Evolutionary conservation across 139 green algal genomes (phyloP).

Genomic region (Asterochloris sp.): DNA sequence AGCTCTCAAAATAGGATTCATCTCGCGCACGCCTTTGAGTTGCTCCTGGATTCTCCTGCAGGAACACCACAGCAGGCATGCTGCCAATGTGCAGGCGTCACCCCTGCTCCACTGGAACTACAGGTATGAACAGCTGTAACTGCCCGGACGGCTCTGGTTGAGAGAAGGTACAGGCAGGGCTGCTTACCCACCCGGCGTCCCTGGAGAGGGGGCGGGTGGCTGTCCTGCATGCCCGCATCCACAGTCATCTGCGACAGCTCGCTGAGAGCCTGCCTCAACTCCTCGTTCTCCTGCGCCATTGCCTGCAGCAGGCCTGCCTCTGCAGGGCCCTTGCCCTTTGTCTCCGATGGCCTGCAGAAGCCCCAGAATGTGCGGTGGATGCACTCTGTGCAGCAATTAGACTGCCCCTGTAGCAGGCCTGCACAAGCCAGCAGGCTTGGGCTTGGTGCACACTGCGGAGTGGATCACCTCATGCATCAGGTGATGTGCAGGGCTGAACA

Average conservation of each 20-base stretch:
- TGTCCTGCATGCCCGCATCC: neutral
- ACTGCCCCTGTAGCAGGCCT: neutral
- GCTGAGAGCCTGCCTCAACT: slow-evolving; percentile 22
- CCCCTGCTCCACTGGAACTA: neutral
- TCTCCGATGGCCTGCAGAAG: too few relatives aligned
- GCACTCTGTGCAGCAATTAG: neutral
- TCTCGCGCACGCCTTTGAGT: slow-evolving; percentile 28
- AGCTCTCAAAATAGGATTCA: slow-evolving; percentile 85
- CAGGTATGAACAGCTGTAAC: neutral
- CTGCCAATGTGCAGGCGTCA: neutral
- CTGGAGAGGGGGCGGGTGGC: neutral
- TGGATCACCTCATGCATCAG: neutral
- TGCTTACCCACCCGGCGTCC: neutral
- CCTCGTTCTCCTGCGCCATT: slow-evolving; percentile 19
- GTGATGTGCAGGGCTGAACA: neutral
- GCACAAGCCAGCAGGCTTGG: neutral
- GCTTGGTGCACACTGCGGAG: neutral
- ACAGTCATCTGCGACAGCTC: slow-evolving; percentile 6
- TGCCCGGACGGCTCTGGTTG: neutral
- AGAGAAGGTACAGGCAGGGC: neutral
- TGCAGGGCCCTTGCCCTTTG: neutral
- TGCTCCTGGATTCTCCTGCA: neutral
- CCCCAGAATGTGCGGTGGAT: neutral
- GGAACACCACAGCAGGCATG: neutral
- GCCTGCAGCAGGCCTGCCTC: slow-evolving; percentile 2